A percentile compares a stretch with the other conserved stretches of the same genome.
phyloP scores from a whole-genome alignment of 1,284 basidiomycete species.

The Peniophora sp. region DNA sequence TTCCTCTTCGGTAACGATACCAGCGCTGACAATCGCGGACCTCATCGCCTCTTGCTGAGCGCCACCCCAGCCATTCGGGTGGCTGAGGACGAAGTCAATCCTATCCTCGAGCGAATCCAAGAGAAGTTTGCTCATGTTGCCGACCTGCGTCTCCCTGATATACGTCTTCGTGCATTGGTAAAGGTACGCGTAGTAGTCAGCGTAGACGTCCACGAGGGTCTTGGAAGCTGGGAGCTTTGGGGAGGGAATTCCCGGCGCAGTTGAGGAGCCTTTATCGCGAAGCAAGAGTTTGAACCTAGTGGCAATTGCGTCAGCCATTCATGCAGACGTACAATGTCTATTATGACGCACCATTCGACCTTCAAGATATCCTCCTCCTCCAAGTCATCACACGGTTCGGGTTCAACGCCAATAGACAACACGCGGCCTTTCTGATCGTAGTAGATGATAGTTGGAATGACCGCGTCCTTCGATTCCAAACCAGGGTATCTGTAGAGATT shows the following conservation, averaged over 20 bases:
- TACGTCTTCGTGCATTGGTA: constrained; percentile 26
- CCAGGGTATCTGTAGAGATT: constrained; percentile 38
- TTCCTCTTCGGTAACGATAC: constrained; percentile 18
- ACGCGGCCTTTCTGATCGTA: constrained; percentile 39
- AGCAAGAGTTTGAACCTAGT: constrained; percentile 54
- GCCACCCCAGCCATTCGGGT: constrained; percentile 32
- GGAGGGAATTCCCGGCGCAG: constrained; percentile 16
- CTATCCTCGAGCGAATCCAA: constrained; percentile 5
- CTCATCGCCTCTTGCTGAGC: constrained; percentile 26
- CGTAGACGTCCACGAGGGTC: constrained; percentile 37
- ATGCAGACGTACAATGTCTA: neutral
- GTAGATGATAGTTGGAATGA: constrained; percentile 49
- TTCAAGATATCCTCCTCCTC: constrained; percentile 27
- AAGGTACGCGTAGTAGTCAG: constrained; percentile 47
- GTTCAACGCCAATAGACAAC: constrained; percentile 43
- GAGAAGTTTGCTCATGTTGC: constrained; percentile 1
- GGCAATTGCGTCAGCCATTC: neutral
- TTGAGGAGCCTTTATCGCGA: constrained; percentile 26
- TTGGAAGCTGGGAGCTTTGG: constrained; percentile 35
- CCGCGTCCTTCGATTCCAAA: constrained; percentile 36
- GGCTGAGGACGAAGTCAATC: constrained; percentile 24
- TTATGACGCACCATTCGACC: constrained; percentile 38
- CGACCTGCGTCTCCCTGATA: constrained; percentile 5
- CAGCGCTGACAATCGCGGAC: constrained; percentile 20
- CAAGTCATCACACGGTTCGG: constrained; percentile 30